Evolutionary conservation across 2,329 filamentous ascomycete species (phyloP), one percentile per base, ranked within the genome.

Genomic region (Sporothrix globosa): DNA sequence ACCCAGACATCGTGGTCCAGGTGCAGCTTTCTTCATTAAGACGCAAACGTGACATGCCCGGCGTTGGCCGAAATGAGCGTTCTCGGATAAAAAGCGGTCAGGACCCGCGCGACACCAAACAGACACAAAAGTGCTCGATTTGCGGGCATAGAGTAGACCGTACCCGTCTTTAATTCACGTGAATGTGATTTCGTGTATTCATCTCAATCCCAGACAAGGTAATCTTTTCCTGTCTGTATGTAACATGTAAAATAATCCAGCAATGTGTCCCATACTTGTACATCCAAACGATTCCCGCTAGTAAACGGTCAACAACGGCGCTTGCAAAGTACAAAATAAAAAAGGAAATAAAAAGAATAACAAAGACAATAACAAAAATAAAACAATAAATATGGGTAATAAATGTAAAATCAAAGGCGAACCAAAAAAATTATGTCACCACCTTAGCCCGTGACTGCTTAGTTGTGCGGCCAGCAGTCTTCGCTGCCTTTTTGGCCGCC

Each of bases 401-500:
- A 39, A 13, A n/a, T 13, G 24, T 17, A 17, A n/a, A 56, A 53
- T 4, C 17, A 50, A 11, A 24, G 11, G 41, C 41, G n/a, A 5
- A 54, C 0, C 17, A 54, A 54, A 50, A 21, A 54, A 30, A 14
- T n/a, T 21, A 44, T n/a, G 17, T n/a, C 39, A 19, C 39, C 21
- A 27, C 39, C 21, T 63, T 39, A n/a, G 39, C 19, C 30, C 13
- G 39, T 5, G 56, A 21, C 7, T 30, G 56, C n/a, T 11, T 14
- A n/a, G 11, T 19, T 30, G n/a, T 19, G 2, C n/a, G 52, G 14
- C 19, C 21, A 17, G 52, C 24, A 5, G 50, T 52, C 53, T 58
- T 58, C 21, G 65, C 34, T 60, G 56, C 60, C 48, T 69, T 66
- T 44, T 69, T 69, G 19, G 67, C 70, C 3, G 67, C 70, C 46